Conservation (phyloP, 2,329 filamentous ascomycete genomes). For the Harringtonia lauricola region DNA sequence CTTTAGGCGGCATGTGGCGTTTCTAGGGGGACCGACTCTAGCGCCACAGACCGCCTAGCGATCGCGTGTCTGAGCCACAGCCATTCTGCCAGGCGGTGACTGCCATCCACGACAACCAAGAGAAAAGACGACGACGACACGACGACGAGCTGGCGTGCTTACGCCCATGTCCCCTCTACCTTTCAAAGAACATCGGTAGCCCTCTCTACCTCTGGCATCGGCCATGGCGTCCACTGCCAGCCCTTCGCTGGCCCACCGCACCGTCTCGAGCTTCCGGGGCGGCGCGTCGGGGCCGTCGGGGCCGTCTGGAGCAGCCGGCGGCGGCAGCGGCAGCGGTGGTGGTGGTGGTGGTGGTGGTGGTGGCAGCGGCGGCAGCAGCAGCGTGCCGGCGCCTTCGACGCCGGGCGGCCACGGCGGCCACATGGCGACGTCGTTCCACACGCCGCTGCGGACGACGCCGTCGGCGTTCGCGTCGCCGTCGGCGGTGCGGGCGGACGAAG, state of each 20-base stretch:
- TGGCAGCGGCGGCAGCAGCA: constrained; percentile 3
- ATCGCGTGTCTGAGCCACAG: neutral
- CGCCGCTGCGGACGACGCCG: constrained; percentile 44
- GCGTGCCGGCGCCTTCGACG: constrained; percentile 8
- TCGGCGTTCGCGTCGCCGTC: constrained; percentile 48
- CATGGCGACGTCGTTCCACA: constrained; percentile 35
- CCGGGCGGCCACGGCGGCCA: constrained; percentile 12
- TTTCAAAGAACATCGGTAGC: too few species aligned
- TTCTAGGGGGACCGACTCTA: constrained; percentile 13
- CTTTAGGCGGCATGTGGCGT: constrained; percentile 14
- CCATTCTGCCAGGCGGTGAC: constrained; percentile 1
- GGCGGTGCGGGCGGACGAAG: constrained; percentile 65
- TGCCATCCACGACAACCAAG: neutral
- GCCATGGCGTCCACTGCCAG: constrained; percentile 33
- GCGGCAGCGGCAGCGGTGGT: constrained; percentile 7
- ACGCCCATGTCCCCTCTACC: too few species aligned
- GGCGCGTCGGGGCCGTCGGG: neutral
- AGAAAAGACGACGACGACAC: too few species aligned
- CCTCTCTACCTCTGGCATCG: neutral
- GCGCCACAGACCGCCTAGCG: neutral
- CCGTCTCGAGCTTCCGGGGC: constrained; percentile 43
- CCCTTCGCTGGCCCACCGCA: constrained; percentile 42
- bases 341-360: constrained; percentile 8
- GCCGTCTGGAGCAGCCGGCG: constrained; percentile 16
- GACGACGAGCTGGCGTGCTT: too few species aligned